These are phyloP conservation scores for Danielia reshetovae DNA, from an alignment of 805 yeast species.

Conservation along the genomic window DNA sequence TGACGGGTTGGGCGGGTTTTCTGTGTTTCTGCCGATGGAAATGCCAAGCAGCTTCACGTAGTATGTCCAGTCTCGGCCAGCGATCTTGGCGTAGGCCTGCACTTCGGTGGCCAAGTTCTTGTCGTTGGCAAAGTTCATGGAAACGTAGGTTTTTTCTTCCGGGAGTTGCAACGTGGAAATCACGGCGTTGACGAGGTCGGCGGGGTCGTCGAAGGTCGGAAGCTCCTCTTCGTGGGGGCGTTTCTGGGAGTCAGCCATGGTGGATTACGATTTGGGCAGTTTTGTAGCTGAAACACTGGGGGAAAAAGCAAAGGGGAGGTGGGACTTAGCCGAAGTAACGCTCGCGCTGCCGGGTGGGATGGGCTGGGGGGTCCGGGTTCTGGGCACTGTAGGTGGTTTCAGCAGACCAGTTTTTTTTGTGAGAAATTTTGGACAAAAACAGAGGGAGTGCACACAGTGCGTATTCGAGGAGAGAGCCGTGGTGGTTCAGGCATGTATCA, in stretches of 20 bases:
- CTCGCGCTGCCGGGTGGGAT: background rate
- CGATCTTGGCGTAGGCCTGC: slow-evolving; percentile 96
- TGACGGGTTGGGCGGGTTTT: slow-evolving; percentile 20
- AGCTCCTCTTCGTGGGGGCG: slow-evolving; percentile 19
- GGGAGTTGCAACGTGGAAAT: slow-evolving; percentile 69
- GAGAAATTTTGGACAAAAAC: slow-evolving; percentile 19
- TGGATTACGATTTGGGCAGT: background rate
- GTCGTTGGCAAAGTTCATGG: slow-evolving; percentile 69
- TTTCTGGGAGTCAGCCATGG: slow-evolving; percentile 6
- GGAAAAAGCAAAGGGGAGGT: background rate
- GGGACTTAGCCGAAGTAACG: background rate
- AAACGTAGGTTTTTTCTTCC: slow-evolving; percentile 69
- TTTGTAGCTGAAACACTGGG: background rate
- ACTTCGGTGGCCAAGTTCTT: slow-evolving; percentile 69
- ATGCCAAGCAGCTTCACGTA: slow-evolving; percentile 78
- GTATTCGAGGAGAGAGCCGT: too few relatives aligned
- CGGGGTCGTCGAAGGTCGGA: slow-evolving; percentile 52
- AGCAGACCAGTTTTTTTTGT: slow-evolving; percentile 5
- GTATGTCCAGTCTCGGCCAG: slow-evolving; percentile 91
- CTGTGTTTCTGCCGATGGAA: slow-evolving; percentile 83
- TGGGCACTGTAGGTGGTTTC: background rate
- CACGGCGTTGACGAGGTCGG: slow-evolving; percentile 68
- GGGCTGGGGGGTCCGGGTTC: background rate
- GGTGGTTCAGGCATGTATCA: too few relatives aligned
- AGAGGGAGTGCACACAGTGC: slow-evolving; percentile 12